phyloP scores from a whole-genome alignment of 2,329 filamentous ascomycete genomes.

The Pleoardoris graminearum region DNA sequence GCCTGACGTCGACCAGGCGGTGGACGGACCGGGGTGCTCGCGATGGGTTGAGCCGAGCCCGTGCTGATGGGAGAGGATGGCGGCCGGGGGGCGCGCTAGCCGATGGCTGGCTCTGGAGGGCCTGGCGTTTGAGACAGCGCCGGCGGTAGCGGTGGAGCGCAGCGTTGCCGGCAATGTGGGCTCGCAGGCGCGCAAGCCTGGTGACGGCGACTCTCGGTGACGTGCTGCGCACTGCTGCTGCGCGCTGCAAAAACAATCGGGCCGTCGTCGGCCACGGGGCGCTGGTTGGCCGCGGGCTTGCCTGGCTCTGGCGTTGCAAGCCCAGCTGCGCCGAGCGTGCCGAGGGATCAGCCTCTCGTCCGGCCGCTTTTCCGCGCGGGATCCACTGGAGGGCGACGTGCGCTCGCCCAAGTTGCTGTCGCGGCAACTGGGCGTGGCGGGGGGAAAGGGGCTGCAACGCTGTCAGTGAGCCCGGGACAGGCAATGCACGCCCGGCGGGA shows the following conservation, averaged over 20 bases:
- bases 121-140: conserved; percentile 25
- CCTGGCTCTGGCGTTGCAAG: conserved; percentile 18
- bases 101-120: conserved; percentile 20
- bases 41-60: conserved; percentile 43
- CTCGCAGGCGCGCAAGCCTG: conserved; percentile 5
- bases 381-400: too few species aligned
- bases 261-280: conserved; percentile 4
- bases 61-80: conserved; percentile 35
- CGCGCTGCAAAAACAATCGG: neutral
- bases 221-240: neutral
- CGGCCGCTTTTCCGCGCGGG: conserved; percentile 34
- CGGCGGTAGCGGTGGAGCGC: conserved; percentile 27
- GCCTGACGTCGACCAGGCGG: conserved; percentile 23
- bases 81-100: conserved; percentile 30
- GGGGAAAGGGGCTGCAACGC: neutral
- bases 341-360: conserved; percentile 39
- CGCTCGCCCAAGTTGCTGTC: conserved; percentile 8
- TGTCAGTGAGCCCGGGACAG: neutral
- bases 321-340: conserved; percentile 41
- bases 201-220: neutral
- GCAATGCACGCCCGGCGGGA: too few species aligned
- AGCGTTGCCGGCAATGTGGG: conserved; percentile 8
- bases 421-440: neutral
- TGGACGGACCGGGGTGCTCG: conserved; percentile 8
- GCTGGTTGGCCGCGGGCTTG: conserved; percentile 18